Percentiles rank a stretch among this genome's conserved stretches.
These are phyloP conservation scores for Rubroshorea leprosula DNA, from an alignment of 345 rosid genomes.

Conservation along the genomic window DNA sequence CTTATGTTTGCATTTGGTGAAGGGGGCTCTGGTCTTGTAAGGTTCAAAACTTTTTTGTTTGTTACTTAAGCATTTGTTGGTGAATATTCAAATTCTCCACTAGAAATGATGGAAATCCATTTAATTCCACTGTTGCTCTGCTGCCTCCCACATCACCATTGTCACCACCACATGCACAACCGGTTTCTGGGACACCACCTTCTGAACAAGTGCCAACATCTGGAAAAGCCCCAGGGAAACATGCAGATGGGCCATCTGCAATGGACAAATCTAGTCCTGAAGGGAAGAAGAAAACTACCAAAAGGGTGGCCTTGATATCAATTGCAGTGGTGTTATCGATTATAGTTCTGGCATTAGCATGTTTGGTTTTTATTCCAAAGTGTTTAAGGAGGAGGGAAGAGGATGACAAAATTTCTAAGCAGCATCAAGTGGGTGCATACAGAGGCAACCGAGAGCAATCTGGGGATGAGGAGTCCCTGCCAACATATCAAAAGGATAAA, in stretches of 20 bases:
- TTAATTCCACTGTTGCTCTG: conserved; percentile 54
- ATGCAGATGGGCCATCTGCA: conserved; percentile 58
- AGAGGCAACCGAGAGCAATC: conserved; percentile 60
- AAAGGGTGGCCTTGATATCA: conserved; percentile 64
- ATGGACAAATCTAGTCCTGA: conserved; percentile 39
- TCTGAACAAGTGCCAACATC: conserved; percentile 30
- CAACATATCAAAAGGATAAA: conserved; percentile 52
- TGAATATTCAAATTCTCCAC: conserved; percentile 19
- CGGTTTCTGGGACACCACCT: conserved; percentile 31
- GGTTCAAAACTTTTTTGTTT: not conserved
- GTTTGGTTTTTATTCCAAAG: conserved; percentile 52
- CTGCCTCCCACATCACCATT: conserved; percentile 42
- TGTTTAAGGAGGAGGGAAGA: conserved; percentile 47
- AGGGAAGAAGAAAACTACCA: conserved; percentile 37
- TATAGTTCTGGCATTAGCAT: conserved; percentile 47
- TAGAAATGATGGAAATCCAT: conserved; percentile 81
- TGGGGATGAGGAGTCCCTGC: conserved; percentile 34
- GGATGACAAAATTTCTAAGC: conserved; percentile 41
- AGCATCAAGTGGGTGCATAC: conserved; percentile 62
- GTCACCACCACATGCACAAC: conserved; percentile 34
- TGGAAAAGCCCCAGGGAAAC: conserved; percentile 39
- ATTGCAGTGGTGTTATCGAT: conserved; percentile 57
- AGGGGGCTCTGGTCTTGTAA: not conserved
- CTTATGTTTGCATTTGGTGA: not conserved
- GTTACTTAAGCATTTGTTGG: not conserved